phyloP scores from a whole-genome alignment of 1,139 yeast species.

The Diutina siamensis region DNA sequence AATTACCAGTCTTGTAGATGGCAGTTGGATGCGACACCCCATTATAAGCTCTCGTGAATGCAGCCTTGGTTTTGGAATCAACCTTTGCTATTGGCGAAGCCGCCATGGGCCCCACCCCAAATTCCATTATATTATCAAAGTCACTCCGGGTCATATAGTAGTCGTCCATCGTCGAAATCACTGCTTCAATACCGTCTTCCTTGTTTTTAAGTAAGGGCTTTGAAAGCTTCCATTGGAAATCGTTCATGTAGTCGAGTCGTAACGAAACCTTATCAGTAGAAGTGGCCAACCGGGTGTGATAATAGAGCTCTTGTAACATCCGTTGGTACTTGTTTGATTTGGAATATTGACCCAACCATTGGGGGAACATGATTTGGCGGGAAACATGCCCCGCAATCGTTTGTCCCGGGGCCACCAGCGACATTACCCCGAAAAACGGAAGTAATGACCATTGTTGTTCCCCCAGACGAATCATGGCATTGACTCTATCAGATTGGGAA shows the following conservation, averaged over 20 bases:
- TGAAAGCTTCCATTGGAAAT: constrained; percentile 43
- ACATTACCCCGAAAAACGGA: constrained; percentile 85
- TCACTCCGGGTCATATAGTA: constrained; percentile 84
- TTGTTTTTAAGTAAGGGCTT: constrained; percentile 43
- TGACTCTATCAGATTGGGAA: constrained; percentile 71
- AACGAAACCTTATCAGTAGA: constrained; percentile 68
- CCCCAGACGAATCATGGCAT: constrained; percentile 70
- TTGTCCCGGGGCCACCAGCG: constrained; percentile 74
- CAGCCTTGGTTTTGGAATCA: constrained; percentile 65
- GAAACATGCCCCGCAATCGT: constrained; percentile 57
- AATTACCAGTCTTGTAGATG: constrained; percentile 59
- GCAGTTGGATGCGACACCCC: constrained; percentile 71
- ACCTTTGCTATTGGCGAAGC: constrained; percentile 41
- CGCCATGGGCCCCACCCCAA: constrained; percentile 56
- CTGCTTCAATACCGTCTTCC: constrained; percentile 51
- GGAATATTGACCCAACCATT: constrained; percentile 88
- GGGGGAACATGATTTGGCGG: constrained; percentile 59
- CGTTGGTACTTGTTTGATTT: constrained; percentile 71
- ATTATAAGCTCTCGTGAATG: constrained; percentile 81
- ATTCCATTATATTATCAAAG: constrained; percentile 79
- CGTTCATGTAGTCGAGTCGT: constrained; percentile 67
- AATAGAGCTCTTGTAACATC: constrained; percentile 74
- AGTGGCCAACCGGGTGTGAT: constrained; percentile 73
- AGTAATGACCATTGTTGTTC: constrained; percentile 94
- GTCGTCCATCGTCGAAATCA: constrained; percentile 63